Evolutionary conservation across 306 rosid species (phyloP).

Genomic region (Erythrophleum fordii): DNA sequence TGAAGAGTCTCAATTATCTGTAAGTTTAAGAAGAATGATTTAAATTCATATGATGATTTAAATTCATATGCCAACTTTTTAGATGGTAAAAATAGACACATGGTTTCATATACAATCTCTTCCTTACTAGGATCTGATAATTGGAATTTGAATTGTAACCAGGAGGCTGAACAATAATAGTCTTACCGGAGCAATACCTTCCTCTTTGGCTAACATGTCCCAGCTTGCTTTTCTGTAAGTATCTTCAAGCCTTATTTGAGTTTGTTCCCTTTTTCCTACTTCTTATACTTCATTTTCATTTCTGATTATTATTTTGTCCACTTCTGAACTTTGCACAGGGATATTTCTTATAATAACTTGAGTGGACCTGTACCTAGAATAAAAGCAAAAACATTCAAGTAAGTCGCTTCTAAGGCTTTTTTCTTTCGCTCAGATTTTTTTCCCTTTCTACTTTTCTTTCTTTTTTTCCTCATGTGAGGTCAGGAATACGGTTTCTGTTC

Average conservation of each 20-base stretch:
- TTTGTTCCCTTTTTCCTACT: not conserved
- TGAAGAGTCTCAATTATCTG: slow-evolving; percentile 81
- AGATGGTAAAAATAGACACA: no score
- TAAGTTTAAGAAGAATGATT: slow-evolving; percentile 47
- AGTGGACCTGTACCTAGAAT: slow-evolving; percentile 81
- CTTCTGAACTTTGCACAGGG: slow-evolving; percentile 57
- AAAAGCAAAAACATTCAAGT: slow-evolving; percentile 83
- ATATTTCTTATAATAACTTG: slow-evolving; percentile 81
- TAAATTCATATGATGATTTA: no score
- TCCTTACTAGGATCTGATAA: slow-evolving; percentile 30
- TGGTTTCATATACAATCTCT: not conserved
- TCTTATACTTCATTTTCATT: slow-evolving; percentile 10
- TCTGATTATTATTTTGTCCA: slow-evolving; percentile 15
- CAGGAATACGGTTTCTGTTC: not conserved
- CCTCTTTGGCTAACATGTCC: slow-evolving; percentile 77
- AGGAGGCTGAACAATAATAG: slow-evolving; percentile 90
- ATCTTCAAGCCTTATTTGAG: slow-evolving; percentile 39
- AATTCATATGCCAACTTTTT: not conserved
- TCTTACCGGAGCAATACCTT: slow-evolving; percentile 76
- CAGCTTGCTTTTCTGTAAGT: slow-evolving; percentile 80
- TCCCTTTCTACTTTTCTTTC: not conserved
- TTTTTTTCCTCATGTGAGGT: slow-evolving; percentile 7
- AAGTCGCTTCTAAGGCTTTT: slow-evolving; percentile 36
- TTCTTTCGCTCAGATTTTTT: not conserved
- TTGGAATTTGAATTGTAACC: slow-evolving; percentile 46